Percentiles rank a stretch among this genome's conserved stretches.
These are phyloP conservation scores for Nemania sp. DNA, from an alignment of 2,329 filamentous ascomycete species.

Conservation along the genomic window DNA sequence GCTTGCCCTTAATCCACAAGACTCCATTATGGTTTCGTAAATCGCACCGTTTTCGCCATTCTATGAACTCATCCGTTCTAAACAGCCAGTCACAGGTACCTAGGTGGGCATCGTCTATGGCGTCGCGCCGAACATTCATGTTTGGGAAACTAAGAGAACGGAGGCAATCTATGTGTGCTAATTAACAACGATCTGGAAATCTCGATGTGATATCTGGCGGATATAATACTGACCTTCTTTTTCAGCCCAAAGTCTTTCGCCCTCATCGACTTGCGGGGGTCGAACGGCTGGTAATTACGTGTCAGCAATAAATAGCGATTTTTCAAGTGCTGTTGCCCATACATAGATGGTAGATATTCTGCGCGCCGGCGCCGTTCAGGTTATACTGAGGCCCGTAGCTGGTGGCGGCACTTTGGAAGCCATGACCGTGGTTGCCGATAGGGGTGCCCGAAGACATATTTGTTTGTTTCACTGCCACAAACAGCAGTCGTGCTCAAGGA, in stretches of 20 bases:
- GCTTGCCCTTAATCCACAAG: conserved; percentile 40
- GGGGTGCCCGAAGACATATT: background rate
- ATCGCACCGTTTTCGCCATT: conserved; percentile 26
- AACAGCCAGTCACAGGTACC: conserved; percentile 35
- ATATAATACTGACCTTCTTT: background rate
- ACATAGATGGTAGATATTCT: conserved; percentile 8
- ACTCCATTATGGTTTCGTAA: conserved; percentile 29
- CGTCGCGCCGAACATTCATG: conserved; percentile 2
- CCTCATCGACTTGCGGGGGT: background rate
- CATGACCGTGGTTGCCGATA: background rate
- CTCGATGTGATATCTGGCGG: too few relatives aligned
- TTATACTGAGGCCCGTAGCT: background rate
- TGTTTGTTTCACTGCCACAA: too few relatives aligned
- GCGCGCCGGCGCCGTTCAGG: background rate
- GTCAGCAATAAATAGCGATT: background rate
- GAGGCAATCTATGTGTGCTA: conserved; percentile 5
- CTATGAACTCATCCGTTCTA: conserved; percentile 21
- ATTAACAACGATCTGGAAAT: background rate
- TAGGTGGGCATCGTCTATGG: conserved; percentile 2
- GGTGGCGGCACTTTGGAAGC: background rate
- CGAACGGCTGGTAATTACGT: background rate
- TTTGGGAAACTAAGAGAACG: conserved; percentile 3
- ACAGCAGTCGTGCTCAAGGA: too few relatives aligned
- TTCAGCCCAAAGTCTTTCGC: background rate
- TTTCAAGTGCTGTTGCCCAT: background rate